Conservation (phyloP, 2,329 filamentous ascomycete genomes). For the Alternaria sp. region DNA sequence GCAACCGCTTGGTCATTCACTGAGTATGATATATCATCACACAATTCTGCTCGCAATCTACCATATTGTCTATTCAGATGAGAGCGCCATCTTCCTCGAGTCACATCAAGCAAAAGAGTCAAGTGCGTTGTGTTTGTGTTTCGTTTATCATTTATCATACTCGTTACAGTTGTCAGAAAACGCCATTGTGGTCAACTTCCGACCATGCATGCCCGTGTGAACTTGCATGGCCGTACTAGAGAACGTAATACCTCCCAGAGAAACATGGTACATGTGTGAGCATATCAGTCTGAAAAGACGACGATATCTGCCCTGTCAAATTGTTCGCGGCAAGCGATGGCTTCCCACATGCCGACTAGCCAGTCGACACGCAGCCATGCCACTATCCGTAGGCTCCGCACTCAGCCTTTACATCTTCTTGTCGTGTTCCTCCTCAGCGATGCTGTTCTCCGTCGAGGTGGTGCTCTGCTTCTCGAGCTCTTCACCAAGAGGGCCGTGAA, state of each 20-base stretch:
- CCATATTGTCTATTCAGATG: not conserved
- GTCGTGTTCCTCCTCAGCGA: constrained; percentile 60
- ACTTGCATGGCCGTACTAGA: constrained; percentile 13
- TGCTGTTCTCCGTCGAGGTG: constrained; percentile 61
- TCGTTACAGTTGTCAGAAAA: constrained; percentile 25
- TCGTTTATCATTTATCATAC: constrained; percentile 20
- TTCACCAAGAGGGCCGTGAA: constrained; percentile 72
- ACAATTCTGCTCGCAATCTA: not conserved
- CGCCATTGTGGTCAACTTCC: constrained; percentile 13
- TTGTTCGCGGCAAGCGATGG: constrained; percentile 9
- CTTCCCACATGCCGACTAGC: constrained; percentile 34
- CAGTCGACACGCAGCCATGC: constrained; percentile 29
- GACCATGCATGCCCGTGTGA: constrained; percentile 22
- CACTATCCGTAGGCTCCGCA: not conserved
- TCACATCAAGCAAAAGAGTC: not conserved
- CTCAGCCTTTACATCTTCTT: constrained; percentile 52
- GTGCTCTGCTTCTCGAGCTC: constrained; percentile 63
- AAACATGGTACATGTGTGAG: constrained; percentile 34
- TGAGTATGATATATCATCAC: not conserved
- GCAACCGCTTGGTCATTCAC: not conserved
- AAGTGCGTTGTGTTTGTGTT: constrained; percentile 1
- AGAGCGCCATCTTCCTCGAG: not conserved
- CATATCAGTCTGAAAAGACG: constrained; percentile 19
- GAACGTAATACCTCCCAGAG: constrained; percentile 17
- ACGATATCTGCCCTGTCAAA: constrained; percentile 18